Evolutionary conservation across 1,139 yeast species (phyloP), one percentile per base, ranked within the genome.

Genomic region (Diutina mesorugosa): DNA sequence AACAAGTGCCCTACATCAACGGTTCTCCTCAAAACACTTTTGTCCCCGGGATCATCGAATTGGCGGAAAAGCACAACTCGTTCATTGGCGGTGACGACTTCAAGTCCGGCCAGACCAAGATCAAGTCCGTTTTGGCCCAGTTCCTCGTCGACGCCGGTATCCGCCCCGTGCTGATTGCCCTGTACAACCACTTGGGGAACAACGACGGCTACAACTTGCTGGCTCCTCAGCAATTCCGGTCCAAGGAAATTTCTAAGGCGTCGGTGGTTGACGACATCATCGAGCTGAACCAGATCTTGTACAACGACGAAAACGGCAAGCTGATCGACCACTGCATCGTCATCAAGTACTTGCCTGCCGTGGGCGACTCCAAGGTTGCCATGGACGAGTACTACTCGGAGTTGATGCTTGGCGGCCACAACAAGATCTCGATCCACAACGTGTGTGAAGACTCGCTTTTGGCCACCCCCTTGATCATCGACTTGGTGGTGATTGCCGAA

Each of bases 331-430:
- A 91, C 73, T 87, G 96, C 73, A 90, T 91, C 70, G 98, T 91
- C 61, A 91, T 91, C 76, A 91, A 91, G 76, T 90, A 91, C 71
- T 76, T 91, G 68, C 87, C 89, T 59, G 97, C 97, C 9, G 97
- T 91, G 57, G 96, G 96, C 55, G 98, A 91, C 72, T 85, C 95
- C 63, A 91, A 91, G 79, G 97, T 91, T 61, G 98, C 98, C 0
- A 91, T 91, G 97, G 98, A 91, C 72, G 97, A 91, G 76, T 91
- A 91, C 74, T 90, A 90, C 76, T 87, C 95, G 60, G 97, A 91
- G 73, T 83, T 91, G 69, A 90, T 91, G 97, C 81, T 91, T 66
- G 98, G 98, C 60, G 98, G 98, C 55, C 97, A 90, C 76, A 91
- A 90, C 77, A 87, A 93, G 70, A 87, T 91, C 62, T 84, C 95